A percentile compares a stretch with the other conserved stretches of the same genome.
Evolutionary conservation across 2,329 filamentous ascomycete genomes (phyloP).

Genomic region (Fusarium sp.): DNA sequence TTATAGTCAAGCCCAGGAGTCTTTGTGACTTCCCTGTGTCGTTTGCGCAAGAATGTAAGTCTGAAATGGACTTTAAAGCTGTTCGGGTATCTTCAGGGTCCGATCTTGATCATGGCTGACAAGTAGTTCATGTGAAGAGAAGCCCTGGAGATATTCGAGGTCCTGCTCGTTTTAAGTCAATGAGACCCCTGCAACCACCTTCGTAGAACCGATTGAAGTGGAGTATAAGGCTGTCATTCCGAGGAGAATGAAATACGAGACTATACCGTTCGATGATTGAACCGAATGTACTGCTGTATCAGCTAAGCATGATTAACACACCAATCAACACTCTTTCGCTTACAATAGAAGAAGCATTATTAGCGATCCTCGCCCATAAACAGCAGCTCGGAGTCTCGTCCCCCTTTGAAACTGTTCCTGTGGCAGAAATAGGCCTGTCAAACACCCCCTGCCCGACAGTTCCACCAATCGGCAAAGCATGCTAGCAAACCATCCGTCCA

Average conservation of each 20-base stretch:
- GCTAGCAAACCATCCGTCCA: not conserved
- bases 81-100: not conserved
- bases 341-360: not conserved
- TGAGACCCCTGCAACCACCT: not conserved
- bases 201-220: not conserved
- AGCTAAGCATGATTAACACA: not conserved
- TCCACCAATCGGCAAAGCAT: conserved; percentile 6
- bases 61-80: too few species aligned
- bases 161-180: not conserved
- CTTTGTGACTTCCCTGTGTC: too few species aligned
- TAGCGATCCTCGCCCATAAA: not conserved
- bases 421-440: not conserved
- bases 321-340: not conserved
- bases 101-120: not conserved
- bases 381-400: conserved; percentile 1
- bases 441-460: not conserved
- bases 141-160: not conserved
- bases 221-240: not conserved
- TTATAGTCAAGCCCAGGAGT: too few species aligned
- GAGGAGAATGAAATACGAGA: not conserved
- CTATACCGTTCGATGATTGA: not conserved
- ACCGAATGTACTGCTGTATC: not conserved
- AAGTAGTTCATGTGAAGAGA: not conserved
- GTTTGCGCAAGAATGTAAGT: not conserved
- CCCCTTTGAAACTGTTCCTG: not conserved